Conservation (phyloP, 2,329 filamentous ascomycete species). For the Paramyrothecium sp. region DNA sequence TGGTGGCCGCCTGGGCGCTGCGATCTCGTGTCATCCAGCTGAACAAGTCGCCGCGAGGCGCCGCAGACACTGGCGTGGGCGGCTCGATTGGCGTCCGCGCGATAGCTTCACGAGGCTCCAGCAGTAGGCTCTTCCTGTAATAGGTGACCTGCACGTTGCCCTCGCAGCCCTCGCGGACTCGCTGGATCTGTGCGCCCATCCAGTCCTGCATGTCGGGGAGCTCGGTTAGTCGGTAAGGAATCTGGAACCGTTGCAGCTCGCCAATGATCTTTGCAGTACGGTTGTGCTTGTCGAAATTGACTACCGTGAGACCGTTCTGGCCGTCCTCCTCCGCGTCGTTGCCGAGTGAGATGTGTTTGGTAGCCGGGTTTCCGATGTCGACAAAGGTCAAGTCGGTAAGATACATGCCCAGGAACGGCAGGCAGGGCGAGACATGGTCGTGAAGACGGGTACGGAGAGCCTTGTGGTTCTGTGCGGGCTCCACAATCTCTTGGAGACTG, state of each 20-base stretch:
- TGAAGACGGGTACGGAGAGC: constrained; percentile 79
- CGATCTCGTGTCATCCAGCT: constrained; percentile 52
- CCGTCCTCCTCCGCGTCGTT: constrained; percentile 57
- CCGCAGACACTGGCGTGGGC: constrained; percentile 26
- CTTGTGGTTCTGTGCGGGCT: constrained; percentile 88
- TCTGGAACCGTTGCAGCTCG: constrained; percentile 93
- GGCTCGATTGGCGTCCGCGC: constrained; percentile 30
- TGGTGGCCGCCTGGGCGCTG: constrained; percentile 23
- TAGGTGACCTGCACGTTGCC: constrained; percentile 59
- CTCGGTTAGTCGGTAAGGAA: constrained; percentile 81
- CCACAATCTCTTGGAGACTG: constrained; percentile 78
- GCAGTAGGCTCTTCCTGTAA: constrained; percentile 79
- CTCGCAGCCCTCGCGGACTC: constrained; percentile 63
- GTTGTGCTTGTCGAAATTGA: constrained; percentile 98
- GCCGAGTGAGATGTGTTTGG: constrained; percentile 63
- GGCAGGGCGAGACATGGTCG: constrained; percentile 83
- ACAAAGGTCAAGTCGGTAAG: constrained; percentile 95
- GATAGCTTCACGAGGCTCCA: constrained; percentile 69
- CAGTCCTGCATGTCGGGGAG: constrained; percentile 90
- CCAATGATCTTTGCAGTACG: constrained; percentile 94
- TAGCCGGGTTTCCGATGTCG: constrained; percentile 88
- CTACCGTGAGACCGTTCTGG: constrained; percentile 69
- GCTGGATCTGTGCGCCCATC: constrained; percentile 78
- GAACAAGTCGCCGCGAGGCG: constrained; percentile 41
- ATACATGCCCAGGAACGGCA: constrained; percentile 95